Conservation (phyloP, 2,329 filamentous ascomycete genomes). For the Colletotrichum karsti region DNA sequence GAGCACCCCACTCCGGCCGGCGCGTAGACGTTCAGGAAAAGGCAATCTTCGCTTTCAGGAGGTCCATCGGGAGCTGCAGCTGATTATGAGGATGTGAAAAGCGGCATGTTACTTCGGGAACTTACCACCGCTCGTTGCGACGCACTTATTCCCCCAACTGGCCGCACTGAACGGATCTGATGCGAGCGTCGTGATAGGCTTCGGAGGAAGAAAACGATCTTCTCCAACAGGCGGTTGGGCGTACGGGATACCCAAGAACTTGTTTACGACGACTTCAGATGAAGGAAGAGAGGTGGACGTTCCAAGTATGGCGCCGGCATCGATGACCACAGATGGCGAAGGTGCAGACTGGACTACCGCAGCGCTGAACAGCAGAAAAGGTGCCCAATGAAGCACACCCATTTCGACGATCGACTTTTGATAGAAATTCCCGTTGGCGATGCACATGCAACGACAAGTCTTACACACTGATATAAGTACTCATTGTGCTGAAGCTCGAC, state of each 20-base stretch:
- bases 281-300: background rate
- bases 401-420: no score
- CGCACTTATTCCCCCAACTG: background rate
- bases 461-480: no score
- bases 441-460: no score
- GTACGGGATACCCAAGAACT: slow-evolving; percentile 42
- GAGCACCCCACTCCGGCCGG: slow-evolving; percentile 30
- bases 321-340: background rate
- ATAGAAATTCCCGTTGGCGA: no score
- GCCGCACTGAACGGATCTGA: background rate
- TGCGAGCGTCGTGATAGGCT: background rate
- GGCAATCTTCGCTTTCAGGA: slow-evolving; percentile 41
- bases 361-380: no score
- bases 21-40: slow-evolving; percentile 42
- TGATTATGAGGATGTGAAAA: background rate
- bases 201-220: background rate
- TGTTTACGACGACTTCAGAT: slow-evolving; percentile 28
- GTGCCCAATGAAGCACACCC: no score
- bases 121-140: background rate
- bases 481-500: no score
- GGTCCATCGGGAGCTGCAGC: background rate
- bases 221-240: slow-evolving; percentile 33
- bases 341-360: no score
- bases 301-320: background rate
- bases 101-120: background rate